Conservation (phyloP, 2,329 filamentous ascomycete species). For the Penicillium italicum region DNA sequence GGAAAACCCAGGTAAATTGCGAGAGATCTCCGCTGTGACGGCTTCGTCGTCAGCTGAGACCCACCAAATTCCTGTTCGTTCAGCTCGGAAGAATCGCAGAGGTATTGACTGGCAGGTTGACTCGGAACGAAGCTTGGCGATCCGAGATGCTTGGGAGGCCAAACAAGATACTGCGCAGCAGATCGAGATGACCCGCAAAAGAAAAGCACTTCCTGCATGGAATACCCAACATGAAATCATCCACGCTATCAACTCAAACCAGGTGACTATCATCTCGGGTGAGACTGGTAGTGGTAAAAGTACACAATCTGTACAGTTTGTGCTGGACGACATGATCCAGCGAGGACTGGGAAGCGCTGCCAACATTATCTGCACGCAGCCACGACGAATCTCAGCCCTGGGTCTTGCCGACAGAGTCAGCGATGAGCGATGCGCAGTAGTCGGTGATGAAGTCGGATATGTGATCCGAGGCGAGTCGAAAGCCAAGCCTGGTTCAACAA, state of each 20-base stretch:
- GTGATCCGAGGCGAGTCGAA: slow-evolving; percentile 87
- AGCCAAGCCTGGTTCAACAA: slow-evolving; percentile 65
- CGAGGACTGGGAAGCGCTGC: slow-evolving; percentile 69
- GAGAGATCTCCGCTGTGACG: slow-evolving; percentile 77
- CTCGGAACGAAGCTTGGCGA: slow-evolving; percentile 54
- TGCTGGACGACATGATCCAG: slow-evolving; percentile 84
- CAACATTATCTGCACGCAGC: slow-evolving; percentile 95
- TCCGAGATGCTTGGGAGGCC: slow-evolving; percentile 62
- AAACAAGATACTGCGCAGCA: slow-evolving; percentile 64
- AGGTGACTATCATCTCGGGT: slow-evolving; percentile 94
- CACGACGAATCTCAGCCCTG: slow-evolving; percentile 87
- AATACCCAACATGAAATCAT: slow-evolving; percentile 73
- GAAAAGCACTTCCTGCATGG: slow-evolving; percentile 83
- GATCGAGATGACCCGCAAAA: slow-evolving; percentile 69
- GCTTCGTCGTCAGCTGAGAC: slow-evolving; percentile 43
- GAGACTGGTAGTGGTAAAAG: slow-evolving; percentile 97
- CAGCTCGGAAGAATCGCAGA: slow-evolving; percentile 48
- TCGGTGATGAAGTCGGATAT: slow-evolving; percentile 89
- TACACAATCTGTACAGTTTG: slow-evolving; percentile 93
- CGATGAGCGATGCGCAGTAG: slow-evolving; percentile 76
- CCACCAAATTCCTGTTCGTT: slow-evolving; percentile 26
- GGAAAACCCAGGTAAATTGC: slow-evolving; percentile 74
- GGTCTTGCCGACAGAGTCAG: slow-evolving; percentile 92
- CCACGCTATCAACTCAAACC: slow-evolving; percentile 66
- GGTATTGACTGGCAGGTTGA: slow-evolving; percentile 64